Evolutionary conservation across 371 early-diverging fungal genomes (phyloP).

Genomic region (Mucor mucedo): DNA sequence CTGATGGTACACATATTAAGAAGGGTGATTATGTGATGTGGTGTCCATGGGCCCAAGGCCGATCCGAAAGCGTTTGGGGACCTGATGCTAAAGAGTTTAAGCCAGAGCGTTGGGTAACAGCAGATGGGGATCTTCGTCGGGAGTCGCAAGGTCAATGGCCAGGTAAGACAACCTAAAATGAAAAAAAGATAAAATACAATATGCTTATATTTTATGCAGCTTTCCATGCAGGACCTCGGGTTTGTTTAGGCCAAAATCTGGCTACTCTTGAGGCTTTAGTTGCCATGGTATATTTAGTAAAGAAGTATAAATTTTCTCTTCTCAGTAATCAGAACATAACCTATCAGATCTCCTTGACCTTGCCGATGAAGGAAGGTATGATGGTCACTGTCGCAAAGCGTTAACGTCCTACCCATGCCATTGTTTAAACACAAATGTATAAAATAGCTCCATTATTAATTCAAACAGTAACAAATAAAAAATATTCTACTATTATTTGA

Average conservation of each 20-base stretch:
- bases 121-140: constrained; percentile 39
- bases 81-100: constrained; percentile 58
- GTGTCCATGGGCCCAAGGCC: constrained; percentile 62
- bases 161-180: not conserved
- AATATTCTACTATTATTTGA: too few relatives aligned
- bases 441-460: too few relatives aligned
- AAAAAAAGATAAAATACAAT: not conserved
- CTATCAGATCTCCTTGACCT: constrained; percentile 42
- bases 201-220: constrained; percentile 13
- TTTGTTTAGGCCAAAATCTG: constrained; percentile 64
- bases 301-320: constrained; percentile 45
- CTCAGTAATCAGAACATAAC: constrained; percentile 43
- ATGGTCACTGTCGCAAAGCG: constrained; percentile 38
- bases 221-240: constrained; percentile 74
- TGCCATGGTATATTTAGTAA: constrained; percentile 42
- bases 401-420: not conserved
- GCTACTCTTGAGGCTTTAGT: constrained; percentile 54
- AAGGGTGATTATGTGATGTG: constrained; percentile 61
- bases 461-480: too few relatives aligned
- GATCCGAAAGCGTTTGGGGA: constrained; percentile 63
- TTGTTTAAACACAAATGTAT: too few relatives aligned
- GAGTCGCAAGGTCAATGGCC: constrained; percentile 52
- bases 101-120: constrained; percentile 67
- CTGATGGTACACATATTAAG: constrained; percentile 67
- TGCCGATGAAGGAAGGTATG: constrained; percentile 58